phyloP scores from a whole-genome alignment of 805 yeast species.

The Saccharomycopsis sp. region DNA sequence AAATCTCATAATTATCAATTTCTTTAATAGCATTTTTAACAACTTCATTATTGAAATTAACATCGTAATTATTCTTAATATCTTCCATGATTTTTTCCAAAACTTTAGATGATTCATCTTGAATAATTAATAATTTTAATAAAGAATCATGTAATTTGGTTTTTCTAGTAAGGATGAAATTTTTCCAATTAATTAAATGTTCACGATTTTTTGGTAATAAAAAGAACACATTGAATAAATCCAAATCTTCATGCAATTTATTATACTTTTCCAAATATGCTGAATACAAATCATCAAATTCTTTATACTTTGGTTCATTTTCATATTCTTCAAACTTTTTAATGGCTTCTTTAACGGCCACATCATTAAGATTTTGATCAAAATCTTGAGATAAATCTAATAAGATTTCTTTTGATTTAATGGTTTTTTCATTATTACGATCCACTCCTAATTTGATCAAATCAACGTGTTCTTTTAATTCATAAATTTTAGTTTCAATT shows the following conservation, averaged over 20 bases:
- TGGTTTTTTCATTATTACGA: constrained; percentile 8
- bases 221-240: constrained; percentile 10
- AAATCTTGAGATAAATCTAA: constrained; percentile 43
- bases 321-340: constrained; percentile 35
- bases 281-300: constrained; percentile 16
- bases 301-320: constrained; percentile 17
- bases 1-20: constrained; percentile 35
- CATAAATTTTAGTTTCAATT: constrained; percentile 1
- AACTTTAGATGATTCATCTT: constrained; percentile 20
- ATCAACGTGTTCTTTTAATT: constrained; percentile 3
- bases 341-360: constrained; percentile 71
- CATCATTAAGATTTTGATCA: constrained; percentile 78
- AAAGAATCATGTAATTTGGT: constrained; percentile 14
- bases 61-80: constrained; percentile 49
- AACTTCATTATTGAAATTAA: constrained; percentile 66
- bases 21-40: constrained; percentile 50
- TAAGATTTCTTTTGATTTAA: constrained; percentile 29
- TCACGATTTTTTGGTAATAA: constrained; percentile 10
- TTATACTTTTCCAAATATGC: constrained; percentile 19
- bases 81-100: constrained; percentile 37
- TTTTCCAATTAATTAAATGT: constrained; percentile 16
- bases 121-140: constrained; percentile 11
- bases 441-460: constrained; percentile 15
- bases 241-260: constrained; percentile 4
- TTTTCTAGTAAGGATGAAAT: constrained; percentile 15